These are phyloP conservation scores for Verticillium alfalfae DNA, from an alignment of 2,329 filamentous ascomycete genomes.

Conservation along the genomic window DNA sequence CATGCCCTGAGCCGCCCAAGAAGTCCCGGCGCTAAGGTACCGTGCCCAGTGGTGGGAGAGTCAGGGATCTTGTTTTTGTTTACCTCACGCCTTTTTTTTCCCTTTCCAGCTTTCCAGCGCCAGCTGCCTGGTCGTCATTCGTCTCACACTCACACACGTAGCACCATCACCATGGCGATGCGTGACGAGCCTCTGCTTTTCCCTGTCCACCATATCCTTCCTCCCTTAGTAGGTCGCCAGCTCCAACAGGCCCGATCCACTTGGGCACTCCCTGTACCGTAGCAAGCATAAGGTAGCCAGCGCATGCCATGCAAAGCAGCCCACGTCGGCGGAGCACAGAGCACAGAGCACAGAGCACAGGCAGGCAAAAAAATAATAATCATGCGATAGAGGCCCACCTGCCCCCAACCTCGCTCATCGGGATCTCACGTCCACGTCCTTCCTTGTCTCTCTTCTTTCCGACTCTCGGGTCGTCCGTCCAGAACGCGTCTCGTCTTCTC, in stretches of 20 bases:
- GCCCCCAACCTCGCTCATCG: neutral
- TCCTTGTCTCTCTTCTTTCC: neutral
- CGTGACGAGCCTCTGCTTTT: neutral
- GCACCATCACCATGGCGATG: neutral
- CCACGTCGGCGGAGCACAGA: neutral
- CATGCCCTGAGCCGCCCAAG: no score
- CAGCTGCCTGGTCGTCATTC: neutral
- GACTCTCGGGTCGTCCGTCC: neutral
- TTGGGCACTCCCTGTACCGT: neutral
- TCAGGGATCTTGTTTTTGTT: neutral
- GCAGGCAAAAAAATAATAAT: neutral
- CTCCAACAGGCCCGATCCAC: neutral
- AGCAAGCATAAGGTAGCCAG: neutral
- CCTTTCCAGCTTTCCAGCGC: neutral
- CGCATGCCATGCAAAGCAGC: neutral
- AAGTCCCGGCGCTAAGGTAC: neutral
- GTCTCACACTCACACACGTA: neutral
- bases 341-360: neutral
- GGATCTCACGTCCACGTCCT: neutral
- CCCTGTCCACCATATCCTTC: neutral
- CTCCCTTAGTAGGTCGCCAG: neutral
- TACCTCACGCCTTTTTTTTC: neutral
- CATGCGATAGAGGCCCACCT: neutral
- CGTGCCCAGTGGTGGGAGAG: neutral
- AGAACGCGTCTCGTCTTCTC: neutral